Base-by-base conservation (phyloP, 139 green algal species). In the Micractinium conductrix region DNA sequence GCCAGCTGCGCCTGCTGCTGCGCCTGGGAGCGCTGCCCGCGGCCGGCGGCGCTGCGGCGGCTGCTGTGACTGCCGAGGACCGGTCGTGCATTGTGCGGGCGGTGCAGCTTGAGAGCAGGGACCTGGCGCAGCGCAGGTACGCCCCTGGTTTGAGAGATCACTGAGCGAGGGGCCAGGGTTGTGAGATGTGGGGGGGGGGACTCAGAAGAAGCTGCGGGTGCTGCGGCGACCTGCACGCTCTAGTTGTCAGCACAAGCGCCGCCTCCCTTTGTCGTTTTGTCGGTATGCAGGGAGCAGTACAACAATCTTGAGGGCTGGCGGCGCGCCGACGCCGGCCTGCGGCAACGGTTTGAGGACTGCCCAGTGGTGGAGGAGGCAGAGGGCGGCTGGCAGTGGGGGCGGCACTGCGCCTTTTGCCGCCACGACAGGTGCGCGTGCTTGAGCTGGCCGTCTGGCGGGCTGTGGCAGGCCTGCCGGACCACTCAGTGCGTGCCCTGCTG, bases 221-320 rank as follows among this genome's bases (percentile, higher is more conserved):
- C 48, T 16, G 48, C 48, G 10, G 48, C 48, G 12, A 58, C 48
- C 48, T n/a, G 48, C 16, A 10, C 48, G 48, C 48, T 16, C 16
- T 58, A 16, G 12, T 16, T 62, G 19, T 4, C 8, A 19, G 53
- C 26, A 62, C 53, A 19, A 14, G 19, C 53, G 53, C 53, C 48
- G 48, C 48, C 16, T 10, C 48, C 48, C 12, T 16, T 16, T 58
- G 12, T 16, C 16, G 48, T 16, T 16, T 58, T 58, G 48, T 16
- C n/a, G 10, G n/a, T 33, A 28, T 78, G 71, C 74, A 81, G 74
- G 2, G 74, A 81, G 50, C 50, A 81, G 74, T 35, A 35, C 55
- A 81, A 81, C 74, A 50, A 81, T 50, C 21, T 81, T 50, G 74
- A 69, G 40, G 74, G 74, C 35, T 81, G 74, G 74, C 74, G 74